phyloP scores from a whole-genome alignment of 225 moss, liverwort and hornwort species.

The Thuidium tamariscinum region DNA sequence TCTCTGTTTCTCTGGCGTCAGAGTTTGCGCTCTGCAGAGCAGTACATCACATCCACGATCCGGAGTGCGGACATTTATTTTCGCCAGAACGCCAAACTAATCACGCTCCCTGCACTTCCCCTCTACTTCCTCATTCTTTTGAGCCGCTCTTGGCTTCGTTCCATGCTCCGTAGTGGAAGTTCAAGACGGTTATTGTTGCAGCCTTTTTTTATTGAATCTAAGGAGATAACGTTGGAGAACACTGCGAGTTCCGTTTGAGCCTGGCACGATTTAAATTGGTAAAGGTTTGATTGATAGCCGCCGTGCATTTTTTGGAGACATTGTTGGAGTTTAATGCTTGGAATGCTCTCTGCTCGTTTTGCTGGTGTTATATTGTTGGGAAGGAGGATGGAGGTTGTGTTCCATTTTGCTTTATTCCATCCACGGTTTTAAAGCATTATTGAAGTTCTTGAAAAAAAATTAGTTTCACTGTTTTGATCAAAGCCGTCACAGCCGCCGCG shows the following conservation, averaged over 20 bases:
- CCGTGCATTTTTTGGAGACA: not conserved
- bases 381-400: not conserved
- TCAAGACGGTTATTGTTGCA: not conserved
- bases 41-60: not conserved
- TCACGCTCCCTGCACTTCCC: not conserved
- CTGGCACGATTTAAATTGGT: not conserved
- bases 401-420: not conserved
- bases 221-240: not conserved
- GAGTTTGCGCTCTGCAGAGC: not conserved
- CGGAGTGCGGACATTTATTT: not conserved
- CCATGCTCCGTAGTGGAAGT: not conserved
- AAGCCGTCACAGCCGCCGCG: not conserved
- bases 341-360: not conserved
- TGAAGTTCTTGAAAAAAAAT: not conserved
- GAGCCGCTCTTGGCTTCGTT: not conserved
- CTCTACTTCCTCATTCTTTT: not conserved
- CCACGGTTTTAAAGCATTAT: not conserved
- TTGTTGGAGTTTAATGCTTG: not conserved
- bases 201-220: not conserved
- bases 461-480: not conserved
- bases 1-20: not conserved
- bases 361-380: not conserved
- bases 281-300: not conserved
- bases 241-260: not conserved
- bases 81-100: not conserved